Percentiles rank a stretch among this genome's conserved stretches.
Evolutionary conservation across 2,329 filamentous ascomycete genomes (phyloP).

Genomic region (Aspergillus sp.): DNA sequence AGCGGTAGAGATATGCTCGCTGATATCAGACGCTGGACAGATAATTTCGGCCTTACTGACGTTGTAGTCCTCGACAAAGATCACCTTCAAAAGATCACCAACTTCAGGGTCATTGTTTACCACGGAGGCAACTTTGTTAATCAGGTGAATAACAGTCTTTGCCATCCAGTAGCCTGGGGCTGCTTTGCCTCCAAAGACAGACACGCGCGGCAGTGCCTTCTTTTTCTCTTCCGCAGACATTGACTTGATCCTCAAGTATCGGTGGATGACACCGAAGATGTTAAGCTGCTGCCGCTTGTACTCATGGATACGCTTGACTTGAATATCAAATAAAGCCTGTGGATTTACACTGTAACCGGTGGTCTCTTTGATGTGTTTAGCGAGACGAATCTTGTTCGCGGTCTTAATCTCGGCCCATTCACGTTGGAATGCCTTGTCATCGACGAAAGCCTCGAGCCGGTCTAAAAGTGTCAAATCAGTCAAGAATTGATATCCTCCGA

Average conservation of each 20-base stretch:
- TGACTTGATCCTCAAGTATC: conserved; percentile 85
- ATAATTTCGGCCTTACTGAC: conserved; percentile 99
- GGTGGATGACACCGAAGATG: conserved; percentile 96
- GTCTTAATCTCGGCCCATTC: conserved; percentile 97
- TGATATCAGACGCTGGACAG: conserved; percentile 88
- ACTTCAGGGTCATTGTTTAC: conserved; percentile 92
- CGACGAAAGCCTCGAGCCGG: conserved; percentile 77
- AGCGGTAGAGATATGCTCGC: conserved; percentile 97
- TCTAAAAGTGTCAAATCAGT: conserved; percentile 86
- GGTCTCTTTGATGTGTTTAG: conserved; percentile 83
- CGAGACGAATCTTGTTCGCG: conserved; percentile 89
- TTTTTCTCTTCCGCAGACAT: conserved; percentile 82
- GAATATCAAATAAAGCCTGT: conserved; percentile 86
- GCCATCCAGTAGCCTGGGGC: conserved; percentile 99
- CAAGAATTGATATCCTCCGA: conserved; percentile 79
- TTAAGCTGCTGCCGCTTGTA: conserved; percentile 99
- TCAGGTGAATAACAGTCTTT: conserved; percentile 95
- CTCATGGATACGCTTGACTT: conserved; percentile 98
- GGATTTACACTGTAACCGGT: conserved; percentile 84
- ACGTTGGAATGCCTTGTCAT: conserved; percentile 87
- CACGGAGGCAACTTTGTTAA: conserved; percentile 87
- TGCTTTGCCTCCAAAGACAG: conserved; percentile 96
- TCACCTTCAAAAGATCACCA: conserved; percentile 91
- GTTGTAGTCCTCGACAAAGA: conserved; percentile 98
- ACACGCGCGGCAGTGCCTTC: conserved; percentile 83